Conservation (phyloP, 805 yeast species). For the Alloascoidea hylecoeti region DNA sequence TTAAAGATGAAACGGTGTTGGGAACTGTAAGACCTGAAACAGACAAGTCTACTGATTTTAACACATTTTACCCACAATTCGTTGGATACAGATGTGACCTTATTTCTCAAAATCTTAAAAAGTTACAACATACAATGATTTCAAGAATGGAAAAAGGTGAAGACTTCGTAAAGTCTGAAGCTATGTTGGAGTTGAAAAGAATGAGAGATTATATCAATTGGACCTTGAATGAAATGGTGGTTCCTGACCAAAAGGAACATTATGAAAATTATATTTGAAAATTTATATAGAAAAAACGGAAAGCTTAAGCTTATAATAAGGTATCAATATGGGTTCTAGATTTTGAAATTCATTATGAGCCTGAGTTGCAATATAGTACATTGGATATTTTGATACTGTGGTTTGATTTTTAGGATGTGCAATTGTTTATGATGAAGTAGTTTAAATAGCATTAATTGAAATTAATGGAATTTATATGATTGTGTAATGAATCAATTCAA, state of each 20-base stretch:
- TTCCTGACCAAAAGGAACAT: slow-evolving; percentile 1
- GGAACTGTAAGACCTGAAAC: slow-evolving; percentile 11
- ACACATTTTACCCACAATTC: slow-evolving; percentile 12
- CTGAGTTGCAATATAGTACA: too few relatives aligned
- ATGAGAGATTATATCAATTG: not conserved
- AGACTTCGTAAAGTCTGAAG: slow-evolving; percentile 3
- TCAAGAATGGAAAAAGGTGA: slow-evolving; percentile 1
- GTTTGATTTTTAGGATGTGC: too few relatives aligned
- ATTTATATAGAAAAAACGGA: too few relatives aligned
- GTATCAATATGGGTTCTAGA: too few relatives aligned
- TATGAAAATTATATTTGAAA: not conserved
- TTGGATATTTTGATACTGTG: too few relatives aligned
- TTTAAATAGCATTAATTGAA: too few relatives aligned
- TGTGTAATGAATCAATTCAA: too few relatives aligned
- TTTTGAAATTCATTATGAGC: too few relatives aligned
- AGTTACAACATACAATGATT: slow-evolving; percentile 6
- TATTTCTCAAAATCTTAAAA: slow-evolving; percentile 8
- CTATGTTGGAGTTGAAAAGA: slow-evolving; percentile 1
- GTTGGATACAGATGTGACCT: slow-evolving; percentile 9
- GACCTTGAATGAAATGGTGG: slow-evolving; percentile 3
- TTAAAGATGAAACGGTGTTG: slow-evolving; percentile 14
- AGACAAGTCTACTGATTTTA: slow-evolving; percentile 6
- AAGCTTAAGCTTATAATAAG: too few relatives aligned
- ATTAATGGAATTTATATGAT: too few relatives aligned
- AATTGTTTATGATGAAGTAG: too few relatives aligned